Evolutionary conservation across 2,329 filamentous ascomycete genomes (phyloP), one percentile per base, ranked within the genome.

Genomic region (Arthroderma uncinatum): DNA sequence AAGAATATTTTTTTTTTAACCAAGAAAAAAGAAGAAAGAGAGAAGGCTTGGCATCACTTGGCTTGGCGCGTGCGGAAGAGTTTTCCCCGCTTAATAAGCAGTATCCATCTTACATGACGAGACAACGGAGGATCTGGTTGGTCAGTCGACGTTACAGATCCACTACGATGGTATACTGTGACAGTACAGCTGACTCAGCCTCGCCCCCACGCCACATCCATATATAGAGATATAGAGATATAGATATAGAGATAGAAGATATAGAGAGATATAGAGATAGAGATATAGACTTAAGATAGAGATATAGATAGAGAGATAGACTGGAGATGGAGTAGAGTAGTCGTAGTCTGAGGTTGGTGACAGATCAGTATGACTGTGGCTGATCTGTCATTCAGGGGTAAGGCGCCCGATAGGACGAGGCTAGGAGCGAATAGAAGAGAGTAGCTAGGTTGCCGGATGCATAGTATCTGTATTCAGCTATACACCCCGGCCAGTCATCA

Each of bases 11-110:
- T 47, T 47, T 47, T 47, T 47, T 21, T 23, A 50, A 44, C 42
- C 21, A 58, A 55, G 40, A 25, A 50, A 55, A 48, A 56, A 54
- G 34, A 42, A 40, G 23, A 14, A 30, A 52, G 47, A 7, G 47
- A 52, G 21, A 52, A n/a, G 47, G 9, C 8, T 42, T 54, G 34
- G 36, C 23, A 16, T 30, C 19, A n/a, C n/a, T 39, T 39, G 10
- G 10, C 36, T 14, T 14, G 36, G 36, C 36, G 36, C 34, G 5
- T 36, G 34, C 34, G 39, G n/a, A 42, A 50, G 47, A 50, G 23
- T n/a, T 50, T 50, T 50, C n/a, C n/a, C 10, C 1, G 28, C 25
- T 50, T 23, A 50, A 10, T 50, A 50, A 50, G 23, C 47, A 2
- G 47, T 50, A 30, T 16, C 12, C 12, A 2, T 23, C 12, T 50